Evolutionary conservation across 345 rosid species (phyloP).

Genomic region (Syzygium grande): DNA sequence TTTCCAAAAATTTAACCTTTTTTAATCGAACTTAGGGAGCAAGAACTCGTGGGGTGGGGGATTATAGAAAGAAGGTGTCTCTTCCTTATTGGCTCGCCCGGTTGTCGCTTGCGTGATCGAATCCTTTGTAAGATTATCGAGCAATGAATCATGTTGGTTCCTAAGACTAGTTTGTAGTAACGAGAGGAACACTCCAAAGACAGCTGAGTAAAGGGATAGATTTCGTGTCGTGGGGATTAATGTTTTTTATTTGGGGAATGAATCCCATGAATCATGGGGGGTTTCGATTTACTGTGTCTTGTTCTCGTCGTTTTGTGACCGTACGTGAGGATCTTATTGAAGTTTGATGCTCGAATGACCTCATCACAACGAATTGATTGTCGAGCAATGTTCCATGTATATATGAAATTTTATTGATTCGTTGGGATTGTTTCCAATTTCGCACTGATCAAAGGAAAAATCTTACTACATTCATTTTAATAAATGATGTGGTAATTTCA

Average conservation of each 20-base stretch:
- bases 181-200: constrained; percentile 30
- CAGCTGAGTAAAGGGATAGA: constrained; percentile 12
- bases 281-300: background rate
- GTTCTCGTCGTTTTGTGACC: background rate
- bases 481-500: background rate
- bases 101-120: constrained; percentile 8
- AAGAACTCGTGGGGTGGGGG: constrained; percentile 4
- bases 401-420: background rate
- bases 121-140: constrained; percentile 2
- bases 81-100: background rate
- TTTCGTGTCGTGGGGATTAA: constrained; percentile 19
- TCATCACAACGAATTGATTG: background rate
- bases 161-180: constrained; percentile 1
- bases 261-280: constrained; percentile 11
- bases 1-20: background rate
- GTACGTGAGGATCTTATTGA: background rate
- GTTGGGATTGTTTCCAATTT: background rate
- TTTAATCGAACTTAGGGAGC: background rate
- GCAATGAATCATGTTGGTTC: background rate
- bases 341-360: background rate
- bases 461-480: background rate
- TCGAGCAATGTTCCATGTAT: background rate
- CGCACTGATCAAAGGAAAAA: background rate
- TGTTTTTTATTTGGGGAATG: background rate
- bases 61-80: background rate